Evolutionary conservation across 768 basidiomycete genomes (phyloP), one percentile per base, ranked within the genome.

Genomic region (Trametes elegans): DNA sequence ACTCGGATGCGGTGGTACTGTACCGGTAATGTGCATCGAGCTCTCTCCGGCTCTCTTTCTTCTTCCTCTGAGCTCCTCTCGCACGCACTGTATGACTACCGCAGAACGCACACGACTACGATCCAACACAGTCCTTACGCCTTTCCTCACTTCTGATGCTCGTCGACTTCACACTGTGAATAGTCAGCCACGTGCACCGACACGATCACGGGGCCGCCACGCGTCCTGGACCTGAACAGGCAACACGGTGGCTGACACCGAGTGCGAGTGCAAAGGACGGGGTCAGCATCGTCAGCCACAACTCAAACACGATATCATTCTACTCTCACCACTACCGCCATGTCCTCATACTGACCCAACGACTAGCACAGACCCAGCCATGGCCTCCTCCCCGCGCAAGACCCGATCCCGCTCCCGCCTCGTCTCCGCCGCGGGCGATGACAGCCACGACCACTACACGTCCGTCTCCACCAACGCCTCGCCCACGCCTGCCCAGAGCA

Each of bases 341-440:
- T 21, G 27, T 26, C 9, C 21, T 21, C 21, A 29, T 3, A 1
- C n/a, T 3, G 13, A 26, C 7, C 19, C 5, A 7, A 14, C 31
- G 3, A n/a, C 18, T 3, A 52, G 29, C 31, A 6, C 50, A 18
- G 3, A 35, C 34, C n/a, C 34, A 11, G 14, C 38, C 27, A 39
- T 40, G 27, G 27, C 49, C 36, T 29, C 38, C 41, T 57, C 49
- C 3, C 55, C 55, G 0, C 55, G 55, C 36, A 57, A 50, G 36
- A 50, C 55, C 42, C 55, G 55, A 19, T 57, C 55, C 2, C 27
- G 29, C 43, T 49, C 55, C 4, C 55, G 42, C 14, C 35, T 44
- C 27, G 42, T 44, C 35, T 39, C 55, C 14, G 55, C n/a, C n/a
- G n/a, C n/a, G n/a, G n/a, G n/a, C n/a, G n/a, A n/a, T n/a, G n/a